Evolutionary conservation across 805 yeast genomes (phyloP), one percentile per base, ranked within the genome.

Genomic region (Candida schatavii): DNA sequence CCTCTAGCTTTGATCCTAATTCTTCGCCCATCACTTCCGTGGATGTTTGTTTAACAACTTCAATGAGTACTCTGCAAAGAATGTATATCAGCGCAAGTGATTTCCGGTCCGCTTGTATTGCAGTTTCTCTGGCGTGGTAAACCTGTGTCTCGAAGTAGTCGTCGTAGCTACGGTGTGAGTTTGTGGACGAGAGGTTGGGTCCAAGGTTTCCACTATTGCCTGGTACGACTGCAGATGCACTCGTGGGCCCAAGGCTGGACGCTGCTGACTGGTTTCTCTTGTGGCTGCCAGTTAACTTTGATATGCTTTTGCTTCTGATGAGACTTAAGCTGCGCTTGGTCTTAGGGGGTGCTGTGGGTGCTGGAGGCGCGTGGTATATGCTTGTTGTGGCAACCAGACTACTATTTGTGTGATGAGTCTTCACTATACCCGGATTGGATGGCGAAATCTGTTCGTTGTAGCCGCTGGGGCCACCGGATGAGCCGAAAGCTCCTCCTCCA

Each of bases 41-140:
- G 5, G 95, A 83, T 1, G 95, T 81, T 57, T 91, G 97, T 50
- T 83, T 81, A 15, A 91, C 96, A 10, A 93, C 89, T 56, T 91
- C 98, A 42, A 91, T 86, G 40, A 93, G 71, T 0, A 90, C 98
- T 34, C 99, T 77, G 62, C 97, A 91, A 14, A 93, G 64, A 27
- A 93, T 85, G 60, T 81, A 93, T 15, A 93, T 89, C 44, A 93
- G 83, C 2, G 93, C 88, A 37, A 90, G 66, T 9, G 91, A 86
- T 59, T 88, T 88, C 44, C 95, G 69, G 46, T 91, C 97, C 0
- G 95, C 91, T 51, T 84, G 88, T 3, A 88, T 78, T 4, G 88
- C 91, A 0, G 81, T 77, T 40, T 80, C 81, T 52, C 80, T 75
- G 1, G 88, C 75, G 35, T 62, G 68, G 9, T 55, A 43, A 25